A percentile compares a stretch with the other conserved stretches of the same genome.
phyloP scores from a whole-genome alignment of 2,329 filamentous ascomycete genomes.

The Metarhizium rileyi region DNA sequence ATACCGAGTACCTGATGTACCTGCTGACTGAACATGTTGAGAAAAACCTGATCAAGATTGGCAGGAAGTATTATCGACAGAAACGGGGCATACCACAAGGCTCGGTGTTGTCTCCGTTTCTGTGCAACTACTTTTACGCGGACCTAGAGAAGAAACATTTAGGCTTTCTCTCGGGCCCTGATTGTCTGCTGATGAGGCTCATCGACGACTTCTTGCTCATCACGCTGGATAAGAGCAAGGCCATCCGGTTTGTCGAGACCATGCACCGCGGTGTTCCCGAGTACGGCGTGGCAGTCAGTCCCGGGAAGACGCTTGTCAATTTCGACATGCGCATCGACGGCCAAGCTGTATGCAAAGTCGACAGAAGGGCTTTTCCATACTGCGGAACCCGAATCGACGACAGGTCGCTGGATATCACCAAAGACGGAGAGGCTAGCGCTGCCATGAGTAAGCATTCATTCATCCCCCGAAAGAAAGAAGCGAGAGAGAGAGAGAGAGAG shows the following conservation, averaged over 20 bases:
- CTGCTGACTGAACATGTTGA: slow-evolving; percentile 73
- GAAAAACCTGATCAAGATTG: slow-evolving; percentile 77
- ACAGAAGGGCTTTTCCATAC: slow-evolving; percentile 61
- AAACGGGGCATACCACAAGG: slow-evolving; percentile 87
- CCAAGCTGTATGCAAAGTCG: slow-evolving; percentile 35
- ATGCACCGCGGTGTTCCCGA: slow-evolving; percentile 73
- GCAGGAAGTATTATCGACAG: slow-evolving; percentile 81
- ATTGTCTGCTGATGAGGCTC: slow-evolving; percentile 66
- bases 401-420: slow-evolving; percentile 62
- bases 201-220: slow-evolving; percentile 93
- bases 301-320: slow-evolving; percentile 73
- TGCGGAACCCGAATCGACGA: slow-evolving; percentile 75
- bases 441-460: slow-evolving; percentile 6
- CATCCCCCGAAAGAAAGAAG: not conserved
- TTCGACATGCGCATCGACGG: slow-evolving; percentile 58
- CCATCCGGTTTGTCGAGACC: slow-evolving; percentile 59
- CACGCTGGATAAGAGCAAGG: slow-evolving; percentile 58
- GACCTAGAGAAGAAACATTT: slow-evolving; percentile 67
- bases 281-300: slow-evolving; percentile 73
- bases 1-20: slow-evolving; percentile 51
- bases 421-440: slow-evolving; percentile 45
- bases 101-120: slow-evolving; percentile 71
- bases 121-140: slow-evolving; percentile 96
- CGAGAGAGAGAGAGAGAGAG: too few relatives aligned
- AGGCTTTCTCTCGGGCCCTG: slow-evolving; percentile 45